Conservation (phyloP, 345 rosid species). For the Eucalyptus pauciflora region DNA sequence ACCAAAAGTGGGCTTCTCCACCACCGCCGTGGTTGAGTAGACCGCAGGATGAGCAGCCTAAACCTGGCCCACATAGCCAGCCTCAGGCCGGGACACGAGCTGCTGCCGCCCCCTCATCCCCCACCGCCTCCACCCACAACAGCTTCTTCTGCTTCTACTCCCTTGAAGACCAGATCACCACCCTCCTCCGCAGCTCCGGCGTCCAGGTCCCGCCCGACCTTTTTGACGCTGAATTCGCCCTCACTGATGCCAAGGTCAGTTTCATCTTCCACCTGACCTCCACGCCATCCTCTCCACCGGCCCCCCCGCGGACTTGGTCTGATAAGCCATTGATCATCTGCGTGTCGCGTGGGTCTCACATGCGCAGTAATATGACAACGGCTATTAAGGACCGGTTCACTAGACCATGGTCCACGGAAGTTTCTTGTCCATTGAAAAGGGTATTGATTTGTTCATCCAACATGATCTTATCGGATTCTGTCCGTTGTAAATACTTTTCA, state of each 20-base stretch:
- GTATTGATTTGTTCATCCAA: not conserved
- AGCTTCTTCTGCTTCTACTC: constrained; percentile 57
- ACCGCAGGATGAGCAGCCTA: constrained; percentile 80
- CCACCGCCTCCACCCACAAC: constrained; percentile 35
- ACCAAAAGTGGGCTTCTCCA: not conserved
- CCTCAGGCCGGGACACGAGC: constrained; percentile 77
- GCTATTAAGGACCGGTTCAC: not conserved
- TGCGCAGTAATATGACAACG: not conserved
- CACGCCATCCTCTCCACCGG: constrained; percentile 32
- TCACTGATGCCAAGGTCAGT: constrained; percentile 79
- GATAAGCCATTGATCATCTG: not conserved
- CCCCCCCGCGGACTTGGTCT: not conserved
- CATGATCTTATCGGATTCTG: not conserved
- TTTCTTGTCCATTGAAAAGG: not conserved
- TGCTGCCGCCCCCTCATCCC: constrained; percentile 43
- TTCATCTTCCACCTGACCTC: constrained; percentile 40
- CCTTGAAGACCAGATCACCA: constrained; percentile 57
- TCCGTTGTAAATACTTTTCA: not conserved
- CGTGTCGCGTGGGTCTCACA: not conserved
- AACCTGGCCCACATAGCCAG: constrained; percentile 83
- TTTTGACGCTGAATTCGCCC: constrained; percentile 68
- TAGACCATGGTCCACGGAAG: not conserved
- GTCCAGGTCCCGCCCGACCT: constrained; percentile 29
- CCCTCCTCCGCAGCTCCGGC: constrained; percentile 44
- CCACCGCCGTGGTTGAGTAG: constrained; percentile 65